Conservation (phyloP, 805 yeast genomes). For the Teunomyces atbi region DNA sequence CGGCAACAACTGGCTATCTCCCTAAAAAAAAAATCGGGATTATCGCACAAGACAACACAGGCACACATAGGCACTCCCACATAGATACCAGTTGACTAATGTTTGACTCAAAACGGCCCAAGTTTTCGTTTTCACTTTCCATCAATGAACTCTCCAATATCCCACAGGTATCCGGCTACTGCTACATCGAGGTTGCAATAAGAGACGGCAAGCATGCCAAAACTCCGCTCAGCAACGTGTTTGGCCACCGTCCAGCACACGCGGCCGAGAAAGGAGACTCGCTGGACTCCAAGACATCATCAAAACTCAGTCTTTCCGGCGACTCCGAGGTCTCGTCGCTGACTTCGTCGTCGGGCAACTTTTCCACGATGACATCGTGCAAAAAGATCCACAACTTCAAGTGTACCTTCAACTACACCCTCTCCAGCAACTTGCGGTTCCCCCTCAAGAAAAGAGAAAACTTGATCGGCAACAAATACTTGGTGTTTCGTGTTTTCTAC, state of each 20-base stretch:
- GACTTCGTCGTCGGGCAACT: conserved; percentile 17
- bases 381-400: conserved; percentile 38
- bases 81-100: background rate
- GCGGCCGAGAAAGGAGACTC: conserved; percentile 14
- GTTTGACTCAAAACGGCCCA: conserved; percentile 43
- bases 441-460: conserved; percentile 39
- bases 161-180: conserved; percentile 72
- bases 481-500: conserved; percentile 38
- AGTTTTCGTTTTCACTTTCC: conserved; percentile 57
- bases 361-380: conserved; percentile 29
- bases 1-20: background rate
- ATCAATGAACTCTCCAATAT: conserved; percentile 76
- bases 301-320: conserved; percentile 14
- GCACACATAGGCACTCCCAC: background rate
- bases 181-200: conserved; percentile 63
- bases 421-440: conserved; percentile 39
- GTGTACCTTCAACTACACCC: conserved; percentile 35
- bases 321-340: background rate
- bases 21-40: too few relatives aligned
- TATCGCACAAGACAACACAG: too few relatives aligned
- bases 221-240: background rate
- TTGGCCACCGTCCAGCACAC: conserved; percentile 2
- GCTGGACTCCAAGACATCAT: conserved; percentile 1
- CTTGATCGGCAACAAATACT: conserved; percentile 42
- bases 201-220: conserved; percentile 41